Evolutionary conservation across 805 yeast species (phyloP), one percentile per base, ranked within the genome.

Genomic region (Starmerella powellii): DNA sequence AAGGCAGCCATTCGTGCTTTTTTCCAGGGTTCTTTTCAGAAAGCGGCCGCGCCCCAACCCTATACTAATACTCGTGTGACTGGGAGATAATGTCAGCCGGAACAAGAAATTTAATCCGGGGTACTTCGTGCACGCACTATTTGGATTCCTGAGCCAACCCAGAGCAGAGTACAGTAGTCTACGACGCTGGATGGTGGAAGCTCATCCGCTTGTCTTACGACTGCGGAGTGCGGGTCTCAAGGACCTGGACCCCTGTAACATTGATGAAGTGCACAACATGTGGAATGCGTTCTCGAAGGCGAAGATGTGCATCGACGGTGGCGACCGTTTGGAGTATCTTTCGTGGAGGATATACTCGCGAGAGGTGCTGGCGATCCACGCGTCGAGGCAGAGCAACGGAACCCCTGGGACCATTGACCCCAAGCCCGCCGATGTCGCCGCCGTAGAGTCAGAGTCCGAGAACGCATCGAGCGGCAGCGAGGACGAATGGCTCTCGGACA

Each of bases 281-380:
- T 53, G 57, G 57, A 38, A 45, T 10, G 53, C 54, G 2, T 49
- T 50, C 31, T 46, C 54, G 34, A 45, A 49, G 23, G 56, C 57
- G 6, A 51, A 50, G 31, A 36, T 46, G 20, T 46, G 49, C 30
- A 48, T 53, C 13, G 47, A 43, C 16, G 50, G 54, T 24, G 55
- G 56, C 16, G 45, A 48, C 28, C 49, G 57, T 3, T 41, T 50
- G 1, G 57, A 52, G 34, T 50, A 53, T 34, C 48, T 52, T 10
- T 40, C 48, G 10, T 53, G 57, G 57, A 47, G 57, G n/a, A 40
- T 53, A 6, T 53, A 53, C 34, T 48, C 55, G 10, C 49, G 54
- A 10, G 50, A 49, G 20, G 37, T 52, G 5, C 17, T 47, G 12
- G 38, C 26, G 10, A 23, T 23, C 10, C 32, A 24, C 29, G 34